A percentile compares a stretch with the other conserved stretches of the same genome.
Evolutionary conservation across 441 rosid species (phyloP).

Genomic region (Pelargonium cotyledonis): DNA sequence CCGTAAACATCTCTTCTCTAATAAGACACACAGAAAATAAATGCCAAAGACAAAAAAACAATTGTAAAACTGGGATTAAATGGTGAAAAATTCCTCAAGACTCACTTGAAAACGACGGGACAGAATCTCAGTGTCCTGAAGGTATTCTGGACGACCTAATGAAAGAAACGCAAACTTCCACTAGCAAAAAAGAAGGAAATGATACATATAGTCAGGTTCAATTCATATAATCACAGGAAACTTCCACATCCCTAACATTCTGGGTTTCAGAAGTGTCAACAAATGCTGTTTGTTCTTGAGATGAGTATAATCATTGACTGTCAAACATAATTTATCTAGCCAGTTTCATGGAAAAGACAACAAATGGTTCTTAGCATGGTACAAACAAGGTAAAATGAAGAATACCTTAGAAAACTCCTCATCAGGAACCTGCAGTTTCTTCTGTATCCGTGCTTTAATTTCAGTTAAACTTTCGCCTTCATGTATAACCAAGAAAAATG

Average conservation of each 20-base stretch:
- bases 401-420: constrained; percentile 61
- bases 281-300: background rate
- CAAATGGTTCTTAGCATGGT: background rate
- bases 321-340: background rate
- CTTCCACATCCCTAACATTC: background rate
- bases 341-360: background rate
- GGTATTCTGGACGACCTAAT: constrained; percentile 59
- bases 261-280: background rate
- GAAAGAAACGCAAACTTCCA: constrained; percentile 68
- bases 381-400: background rate
- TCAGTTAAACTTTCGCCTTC: constrained; percentile 59
- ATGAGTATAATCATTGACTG: background rate
- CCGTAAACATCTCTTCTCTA: constrained; percentile 61
- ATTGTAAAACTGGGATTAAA: background rate
- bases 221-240: background rate
- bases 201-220: constrained; percentile 1
- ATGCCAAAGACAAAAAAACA: background rate
- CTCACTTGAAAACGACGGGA: constrained; percentile 60
- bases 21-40: background rate
- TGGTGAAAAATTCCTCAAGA: background rate
- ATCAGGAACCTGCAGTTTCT: constrained; percentile 56
- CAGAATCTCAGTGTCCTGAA: constrained; percentile 53
- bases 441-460: constrained; percentile 54
- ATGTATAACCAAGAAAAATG: constrained; percentile 57
- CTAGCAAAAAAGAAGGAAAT: constrained; percentile 23